Percentiles rank a stretch among this genome's conserved stretches.
Conservation (phyloP, 108 stramenopile genomes). For the Stephanodiscus triporus region DNA sequence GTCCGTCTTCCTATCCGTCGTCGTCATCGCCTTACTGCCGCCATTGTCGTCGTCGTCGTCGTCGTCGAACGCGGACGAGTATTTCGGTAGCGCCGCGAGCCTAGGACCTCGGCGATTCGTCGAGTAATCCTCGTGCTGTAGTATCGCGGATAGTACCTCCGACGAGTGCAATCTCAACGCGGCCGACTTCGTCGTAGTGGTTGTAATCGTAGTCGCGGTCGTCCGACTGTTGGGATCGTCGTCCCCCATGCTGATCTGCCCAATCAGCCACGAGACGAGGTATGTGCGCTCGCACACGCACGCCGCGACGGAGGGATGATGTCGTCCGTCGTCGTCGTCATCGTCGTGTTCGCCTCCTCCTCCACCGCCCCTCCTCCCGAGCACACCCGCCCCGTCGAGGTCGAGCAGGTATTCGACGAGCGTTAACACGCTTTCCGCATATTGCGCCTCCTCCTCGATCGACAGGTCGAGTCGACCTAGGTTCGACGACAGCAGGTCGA, state of each 20-base stretch:
- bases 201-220: background rate
- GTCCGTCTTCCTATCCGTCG: background rate
- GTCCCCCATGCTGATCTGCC: slow-evolving; percentile 40
- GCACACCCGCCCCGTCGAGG: slow-evolving; percentile 52
- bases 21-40: background rate
- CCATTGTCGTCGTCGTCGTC: slow-evolving; percentile 28
- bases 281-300: slow-evolving; percentile 55
- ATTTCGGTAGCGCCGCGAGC: slow-evolving; percentile 22
- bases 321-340: background rate
- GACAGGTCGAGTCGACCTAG: slow-evolving; percentile 41
- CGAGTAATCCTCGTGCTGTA: slow-evolving; percentile 66
- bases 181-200: slow-evolving; percentile 23
- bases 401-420: slow-evolving; percentile 74
- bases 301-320: slow-evolving; percentile 46
- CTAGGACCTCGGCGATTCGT: slow-evolving; percentile 28
- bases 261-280: slow-evolving; percentile 70
- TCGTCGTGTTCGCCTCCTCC: slow-evolving; percentile 2
- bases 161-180: slow-evolving; percentile 41
- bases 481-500: slow-evolving; percentile 34
- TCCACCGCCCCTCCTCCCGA: background rate
- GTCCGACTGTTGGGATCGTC: background rate
- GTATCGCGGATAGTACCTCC: slow-evolving; percentile 65
- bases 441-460: slow-evolving; percentile 62
- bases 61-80: slow-evolving; percentile 34
- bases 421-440: slow-evolving; percentile 62